Evolutionary conservation across 2,329 filamentous ascomycete species (phyloP).

Genomic region (Nothophoma quercina): DNA sequence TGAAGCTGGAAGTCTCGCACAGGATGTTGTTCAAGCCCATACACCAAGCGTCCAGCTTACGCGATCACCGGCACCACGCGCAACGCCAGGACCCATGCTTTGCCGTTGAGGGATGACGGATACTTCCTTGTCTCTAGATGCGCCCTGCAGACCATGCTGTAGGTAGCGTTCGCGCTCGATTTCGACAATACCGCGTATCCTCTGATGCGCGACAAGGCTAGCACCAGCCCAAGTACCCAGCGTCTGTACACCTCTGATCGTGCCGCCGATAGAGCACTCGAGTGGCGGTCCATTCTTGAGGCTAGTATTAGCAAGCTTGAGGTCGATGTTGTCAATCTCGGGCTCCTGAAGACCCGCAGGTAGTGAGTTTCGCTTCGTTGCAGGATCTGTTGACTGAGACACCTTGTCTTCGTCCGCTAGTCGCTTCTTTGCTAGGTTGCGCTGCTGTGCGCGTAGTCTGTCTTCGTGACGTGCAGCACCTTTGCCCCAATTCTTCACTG

Average conservation of each 20-base stretch:
- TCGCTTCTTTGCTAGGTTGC: slow-evolving; percentile 28
- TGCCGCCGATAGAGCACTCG: slow-evolving; percentile 59
- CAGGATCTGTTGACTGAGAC: slow-evolving; percentile 27
- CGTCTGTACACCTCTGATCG: slow-evolving; percentile 71
- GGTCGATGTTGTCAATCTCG: slow-evolving; percentile 66
- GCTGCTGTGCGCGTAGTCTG: slow-evolving; percentile 31
- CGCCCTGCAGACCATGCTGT: slow-evolving; percentile 70
- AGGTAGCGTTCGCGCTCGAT: slow-evolving; percentile 76
- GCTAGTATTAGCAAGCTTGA: slow-evolving; percentile 61
- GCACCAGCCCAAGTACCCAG: slow-evolving; percentile 78
- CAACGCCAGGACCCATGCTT: slow-evolving; percentile 65
- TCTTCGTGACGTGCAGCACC: slow-evolving; percentile 51
- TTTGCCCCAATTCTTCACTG: slow-evolving; percentile 73
- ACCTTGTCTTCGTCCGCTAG: slow-evolving; percentile 36
- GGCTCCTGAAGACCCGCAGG: slow-evolving; percentile 55
- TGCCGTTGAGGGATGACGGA: slow-evolving; percentile 66
- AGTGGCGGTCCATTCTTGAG: slow-evolving; percentile 50
- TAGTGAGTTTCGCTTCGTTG: slow-evolving; percentile 16
- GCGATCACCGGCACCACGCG: slow-evolving; percentile 41
- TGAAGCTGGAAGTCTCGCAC: neutral
- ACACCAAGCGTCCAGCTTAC: slow-evolving; percentile 51
- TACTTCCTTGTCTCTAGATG: slow-evolving; percentile 66
- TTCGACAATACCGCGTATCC: slow-evolving; percentile 72
- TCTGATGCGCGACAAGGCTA: slow-evolving; percentile 73
- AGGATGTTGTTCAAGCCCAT: slow-evolving; percentile 38